phyloP scores from a whole-genome alignment of 257 asterid species.

The Lithospermum erythrorhizon region DNA sequence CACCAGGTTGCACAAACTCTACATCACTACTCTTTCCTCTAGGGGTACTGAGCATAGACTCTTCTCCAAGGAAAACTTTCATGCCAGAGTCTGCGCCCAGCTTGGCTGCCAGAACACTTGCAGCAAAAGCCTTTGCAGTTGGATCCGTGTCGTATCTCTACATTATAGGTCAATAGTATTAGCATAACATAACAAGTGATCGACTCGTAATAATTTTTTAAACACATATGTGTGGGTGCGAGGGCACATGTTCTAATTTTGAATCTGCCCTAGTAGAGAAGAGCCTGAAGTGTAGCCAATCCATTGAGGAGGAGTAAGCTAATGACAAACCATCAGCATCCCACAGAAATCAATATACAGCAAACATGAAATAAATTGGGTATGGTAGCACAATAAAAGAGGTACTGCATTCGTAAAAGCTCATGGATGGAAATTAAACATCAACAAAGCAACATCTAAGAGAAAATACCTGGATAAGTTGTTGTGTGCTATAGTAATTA shows the following conservation, averaged over 20 bases:
- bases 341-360: no score
- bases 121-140: constrained; percentile 80
- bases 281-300: not conserved
- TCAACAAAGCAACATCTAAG: not conserved
- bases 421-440: not conserved
- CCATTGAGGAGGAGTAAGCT: not conserved
- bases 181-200: not conserved
- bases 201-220: not conserved
- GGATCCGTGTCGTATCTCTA: constrained; percentile 84
- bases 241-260: not conserved
- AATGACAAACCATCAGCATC: not conserved
- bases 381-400: not conserved
- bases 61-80: constrained; percentile 45
- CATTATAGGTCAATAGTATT: constrained; percentile 11
- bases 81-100: constrained; percentile 66
- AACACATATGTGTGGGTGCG: not conserved
- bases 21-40: constrained; percentile 49
- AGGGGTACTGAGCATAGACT: constrained; percentile 26
- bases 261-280: not conserved
- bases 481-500: constrained; percentile 77
- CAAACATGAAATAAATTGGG: no score
- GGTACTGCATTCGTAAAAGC: not conserved
- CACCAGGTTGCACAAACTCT: constrained; percentile 34
- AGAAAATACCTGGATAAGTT: constrained; percentile 66
- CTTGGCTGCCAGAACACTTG: constrained; percentile 65